These are phyloP conservation scores for Pythium aquatile DNA, from an alignment of 352 stramenopile genomes.

Conservation along the genomic window DNA sequence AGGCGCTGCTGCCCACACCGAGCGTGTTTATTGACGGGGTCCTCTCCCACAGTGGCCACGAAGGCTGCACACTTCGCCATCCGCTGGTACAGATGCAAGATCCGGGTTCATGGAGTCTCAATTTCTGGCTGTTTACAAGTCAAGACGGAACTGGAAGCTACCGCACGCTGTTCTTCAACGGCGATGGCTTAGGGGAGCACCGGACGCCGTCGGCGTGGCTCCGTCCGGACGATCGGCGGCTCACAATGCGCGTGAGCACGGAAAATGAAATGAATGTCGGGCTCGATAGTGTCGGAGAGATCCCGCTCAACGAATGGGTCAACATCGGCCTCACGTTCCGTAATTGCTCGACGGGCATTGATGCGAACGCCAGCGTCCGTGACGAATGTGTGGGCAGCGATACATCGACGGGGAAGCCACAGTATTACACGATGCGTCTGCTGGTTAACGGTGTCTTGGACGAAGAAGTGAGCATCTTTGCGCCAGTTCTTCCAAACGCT, in stretches of 20 bases:
- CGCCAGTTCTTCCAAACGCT: conserved; percentile 47
- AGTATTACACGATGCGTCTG: conserved; percentile 48
- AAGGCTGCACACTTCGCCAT: conserved; percentile 48
- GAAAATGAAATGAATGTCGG: conserved; percentile 50
- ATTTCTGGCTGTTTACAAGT: conserved; percentile 62
- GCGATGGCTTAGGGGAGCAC: conserved; percentile 51
- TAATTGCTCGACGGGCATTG: conserved; percentile 42
- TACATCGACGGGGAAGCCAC: conserved; percentile 15
- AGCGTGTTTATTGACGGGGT: conserved; percentile 46
- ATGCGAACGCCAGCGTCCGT: conserved; percentile 5
- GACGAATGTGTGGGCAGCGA: conserved; percentile 12
- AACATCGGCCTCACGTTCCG: conserved; percentile 72
- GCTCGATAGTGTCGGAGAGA: conserved; percentile 37
- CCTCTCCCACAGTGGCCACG: conserved; percentile 43
- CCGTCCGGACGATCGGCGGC: conserved; percentile 50
- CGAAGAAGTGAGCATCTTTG: conserved; percentile 40
- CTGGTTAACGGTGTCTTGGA: conserved; percentile 65
- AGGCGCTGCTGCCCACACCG: conserved; percentile 19
- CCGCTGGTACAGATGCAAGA: conserved; percentile 35
- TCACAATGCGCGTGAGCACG: conserved; percentile 77
- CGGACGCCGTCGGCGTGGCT: conserved; percentile 85
- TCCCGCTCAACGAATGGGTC: conserved; percentile 59
- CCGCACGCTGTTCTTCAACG: conserved; percentile 83
- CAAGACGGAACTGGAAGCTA: conserved; percentile 57
- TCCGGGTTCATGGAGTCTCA: conserved; percentile 61